Evolutionary conservation across 306 rosid genomes (phyloP).

Genomic region (Alnus rubra): DNA sequence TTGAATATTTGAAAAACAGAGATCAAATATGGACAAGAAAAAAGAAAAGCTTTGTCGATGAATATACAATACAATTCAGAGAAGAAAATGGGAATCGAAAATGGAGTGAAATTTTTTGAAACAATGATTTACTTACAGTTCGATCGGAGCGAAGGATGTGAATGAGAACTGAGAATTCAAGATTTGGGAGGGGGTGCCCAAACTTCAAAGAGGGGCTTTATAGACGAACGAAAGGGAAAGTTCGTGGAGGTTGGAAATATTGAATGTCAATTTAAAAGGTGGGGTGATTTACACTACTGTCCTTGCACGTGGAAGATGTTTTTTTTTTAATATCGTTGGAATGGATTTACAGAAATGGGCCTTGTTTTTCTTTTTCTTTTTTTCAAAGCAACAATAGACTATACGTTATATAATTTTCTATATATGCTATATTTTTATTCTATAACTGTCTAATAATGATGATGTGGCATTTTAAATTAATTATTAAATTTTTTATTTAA

Average conservation of each 20-base stretch:
- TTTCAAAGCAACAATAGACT: too few species aligned
- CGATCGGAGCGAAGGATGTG: slow-evolving; percentile 26
- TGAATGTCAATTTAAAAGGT: background rate
- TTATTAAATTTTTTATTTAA: too few species aligned
- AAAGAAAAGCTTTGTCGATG: slow-evolving; percentile 7
- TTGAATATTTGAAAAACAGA: slow-evolving; percentile 30
- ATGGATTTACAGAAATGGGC: slow-evolving; percentile 19
- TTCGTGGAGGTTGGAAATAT: slow-evolving; percentile 5
- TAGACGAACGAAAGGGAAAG: slow-evolving; percentile 34
- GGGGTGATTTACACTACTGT: slow-evolving; percentile 24
- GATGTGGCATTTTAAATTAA: too few species aligned
- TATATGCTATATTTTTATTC: too few species aligned
- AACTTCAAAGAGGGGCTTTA: slow-evolving; percentile 5
- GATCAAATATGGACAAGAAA: background rate
- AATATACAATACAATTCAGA: background rate
- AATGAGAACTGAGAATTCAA: slow-evolving; percentile 10
- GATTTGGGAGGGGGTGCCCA: background rate
- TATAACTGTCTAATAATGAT: too few species aligned
- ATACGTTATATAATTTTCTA: too few species aligned
- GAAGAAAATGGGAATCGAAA: slow-evolving; percentile 3
- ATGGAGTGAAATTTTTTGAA: slow-evolving; percentile 1
- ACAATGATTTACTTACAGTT: slow-evolving; percentile 46
- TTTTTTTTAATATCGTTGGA: background rate
- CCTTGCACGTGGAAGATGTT: slow-evolving; percentile 36
- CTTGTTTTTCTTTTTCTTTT: background rate